Conservation (phyloP, 768 basidiomycete genomes). For the Tylopilus sp. region DNA sequence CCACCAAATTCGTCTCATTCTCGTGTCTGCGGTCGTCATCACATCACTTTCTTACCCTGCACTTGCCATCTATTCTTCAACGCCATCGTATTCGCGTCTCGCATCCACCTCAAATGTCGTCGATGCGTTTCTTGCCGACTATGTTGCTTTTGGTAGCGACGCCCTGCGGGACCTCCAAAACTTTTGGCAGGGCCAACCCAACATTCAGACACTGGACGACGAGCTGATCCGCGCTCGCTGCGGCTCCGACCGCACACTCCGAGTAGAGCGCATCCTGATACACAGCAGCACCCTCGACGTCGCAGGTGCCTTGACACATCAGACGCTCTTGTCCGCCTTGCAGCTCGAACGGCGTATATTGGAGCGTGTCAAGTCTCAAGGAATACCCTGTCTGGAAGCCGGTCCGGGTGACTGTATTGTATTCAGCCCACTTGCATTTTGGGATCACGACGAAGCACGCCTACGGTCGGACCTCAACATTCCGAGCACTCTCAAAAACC, state of each 20-base stretch:
- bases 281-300: slow-evolving; percentile 44
- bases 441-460: slow-evolving; percentile 57
- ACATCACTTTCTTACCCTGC: slow-evolving; percentile 91
- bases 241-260: slow-evolving; percentile 61
- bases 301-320: slow-evolving; percentile 54
- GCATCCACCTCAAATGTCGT: slow-evolving; percentile 57
- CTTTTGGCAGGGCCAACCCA: slow-evolving; percentile 65
- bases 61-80: slow-evolving; percentile 75
- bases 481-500: slow-evolving; percentile 52
- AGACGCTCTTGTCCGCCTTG: slow-evolving; percentile 60
- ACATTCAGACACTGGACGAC: slow-evolving; percentile 65
- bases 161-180: slow-evolving; percentile 64
- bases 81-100: slow-evolving; percentile 56
- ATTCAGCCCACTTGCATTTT: slow-evolving; percentile 72
- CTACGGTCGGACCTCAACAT: slow-evolving; percentile 55
- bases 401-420: slow-evolving; percentile 59
- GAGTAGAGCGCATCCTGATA: slow-evolving; percentile 75
- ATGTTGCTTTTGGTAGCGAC: slow-evolving; percentile 48
- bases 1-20: slow-evolving; percentile 85
- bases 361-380: slow-evolving; percentile 38
- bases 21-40: slow-evolving; percentile 85
- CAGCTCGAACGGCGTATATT: slow-evolving; percentile 59
- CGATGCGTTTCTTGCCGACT: slow-evolving; percentile 55
- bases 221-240: slow-evolving; percentile 71
- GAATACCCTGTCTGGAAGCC: slow-evolving; percentile 52